Base-by-base conservation (phyloP, 257 asterid species). In the Linderniella brevidens region DNA sequence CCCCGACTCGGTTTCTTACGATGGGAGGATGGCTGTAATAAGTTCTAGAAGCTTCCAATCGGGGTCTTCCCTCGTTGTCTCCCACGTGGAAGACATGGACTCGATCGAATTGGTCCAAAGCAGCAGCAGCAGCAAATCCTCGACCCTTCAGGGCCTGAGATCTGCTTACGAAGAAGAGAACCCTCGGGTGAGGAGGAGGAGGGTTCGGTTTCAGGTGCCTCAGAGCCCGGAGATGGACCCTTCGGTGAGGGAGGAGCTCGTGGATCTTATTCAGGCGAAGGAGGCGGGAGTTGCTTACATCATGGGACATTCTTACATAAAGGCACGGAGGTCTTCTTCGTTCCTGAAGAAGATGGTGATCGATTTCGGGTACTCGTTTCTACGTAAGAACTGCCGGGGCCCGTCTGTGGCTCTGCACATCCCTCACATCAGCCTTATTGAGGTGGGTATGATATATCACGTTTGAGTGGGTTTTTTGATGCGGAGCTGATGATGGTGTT, bases 381-480 rank as follows among this genome's bases (percentile, higher is more conserved):
- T 85, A 58, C 70, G 87, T 63, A 85, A 78, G 74, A 73, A 80
- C 17, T 85, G 95, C 80, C 77, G 93, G 80, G 95, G 76, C 48
- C 72, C 76, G 54, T 78, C 93, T 80, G 93, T 68, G 37, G 82
- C 82, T 56, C 82, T 84, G 52, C 56, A 78, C 59, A 70, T 80
- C 11, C 95, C 95, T 19, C 95, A 85, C 57, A 86, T 77, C 50
- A 78, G 92, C 75, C 75, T 80, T 19, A 60, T 85, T 52, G 81
- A 78, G 13, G 95, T 84, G 39, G 95, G 95, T 1, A 46, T 46
- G 51, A 46, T 46, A 1, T 46, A 46, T 46, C 51, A 46, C 25
- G 51, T 46, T 13, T 46, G 11, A 46, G 35, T 9, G 9, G 3
- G 18, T n/a, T 12, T 44, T 40, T 25, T 25, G 4, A 6, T 2